phyloP scores from a whole-genome alignment of 2,329 filamentous ascomycete genomes.

The Epichloe typhina region DNA sequence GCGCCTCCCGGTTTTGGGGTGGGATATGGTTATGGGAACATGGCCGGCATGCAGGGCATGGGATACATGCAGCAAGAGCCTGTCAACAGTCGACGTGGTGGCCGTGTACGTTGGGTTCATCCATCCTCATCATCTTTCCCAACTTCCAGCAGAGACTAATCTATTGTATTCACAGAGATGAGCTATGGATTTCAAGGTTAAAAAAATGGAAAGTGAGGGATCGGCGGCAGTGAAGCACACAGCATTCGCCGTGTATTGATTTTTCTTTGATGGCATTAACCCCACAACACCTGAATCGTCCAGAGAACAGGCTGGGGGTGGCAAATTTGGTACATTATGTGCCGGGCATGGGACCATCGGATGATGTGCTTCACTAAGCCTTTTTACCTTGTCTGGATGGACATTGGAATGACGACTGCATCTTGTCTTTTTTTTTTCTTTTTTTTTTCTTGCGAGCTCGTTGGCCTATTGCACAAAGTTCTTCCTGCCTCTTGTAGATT shows the following conservation, averaged over 20 bases:
- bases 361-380: background rate
- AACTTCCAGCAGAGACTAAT: background rate
- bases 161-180: constrained; percentile 13
- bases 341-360: background rate
- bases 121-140: background rate
- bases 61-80: constrained; percentile 42
- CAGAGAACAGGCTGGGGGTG: background rate
- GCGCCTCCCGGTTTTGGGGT: constrained; percentile 38
- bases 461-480: background rate
- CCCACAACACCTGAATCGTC: background rate
- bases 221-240: background rate
- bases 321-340: constrained; percentile 5
- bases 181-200: constrained; percentile 1
- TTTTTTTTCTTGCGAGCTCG: background rate
- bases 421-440: background rate
- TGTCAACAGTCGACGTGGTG: constrained; percentile 37
- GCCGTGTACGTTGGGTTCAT: constrained; percentile 36
- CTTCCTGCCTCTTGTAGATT: background rate
- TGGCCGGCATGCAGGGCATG: constrained; percentile 35
- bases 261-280: background rate
- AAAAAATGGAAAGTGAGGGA: background rate
- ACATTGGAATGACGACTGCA: constrained; percentile 1
- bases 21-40: constrained; percentile 31
- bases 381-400: background rate
- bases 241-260: background rate